Percentiles rank a stretch among this genome's conserved stretches.
Conservation (phyloP, 257 asterid species). For the Eucommia ulmoides region DNA sequence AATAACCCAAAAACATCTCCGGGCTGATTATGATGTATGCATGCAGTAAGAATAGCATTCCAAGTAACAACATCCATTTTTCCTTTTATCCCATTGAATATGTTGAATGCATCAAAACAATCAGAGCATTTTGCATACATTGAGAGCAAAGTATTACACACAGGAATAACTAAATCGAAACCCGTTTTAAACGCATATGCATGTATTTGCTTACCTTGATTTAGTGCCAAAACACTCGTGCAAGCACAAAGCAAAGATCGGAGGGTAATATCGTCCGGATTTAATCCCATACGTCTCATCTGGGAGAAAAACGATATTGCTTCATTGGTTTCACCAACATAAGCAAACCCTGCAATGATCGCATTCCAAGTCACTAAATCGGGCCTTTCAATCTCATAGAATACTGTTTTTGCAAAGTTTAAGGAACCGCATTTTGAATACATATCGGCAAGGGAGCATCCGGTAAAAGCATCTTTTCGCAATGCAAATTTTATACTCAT, state of each 20-base stretch:
- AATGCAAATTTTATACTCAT: slow-evolving; percentile 43
- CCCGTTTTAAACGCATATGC: slow-evolving; percentile 40
- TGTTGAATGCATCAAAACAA: slow-evolving; percentile 25
- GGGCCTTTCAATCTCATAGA: slow-evolving; percentile 37
- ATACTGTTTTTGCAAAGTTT: slow-evolving; percentile 43
- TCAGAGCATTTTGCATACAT: slow-evolving; percentile 60
- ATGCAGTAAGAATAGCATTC: slow-evolving; percentile 53
- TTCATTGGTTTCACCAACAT: slow-evolving; percentile 39
- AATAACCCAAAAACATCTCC: slow-evolving; percentile 40
- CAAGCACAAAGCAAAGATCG: slow-evolving; percentile 63
- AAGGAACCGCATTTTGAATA: slow-evolving; percentile 60
- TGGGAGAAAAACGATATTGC: slow-evolving; percentile 35
- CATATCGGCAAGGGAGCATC: slow-evolving; percentile 73
- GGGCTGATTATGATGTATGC: slow-evolving; percentile 30
- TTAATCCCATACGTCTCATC: slow-evolving; percentile 41
- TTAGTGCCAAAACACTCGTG: slow-evolving; percentile 19
- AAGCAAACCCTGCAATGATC: slow-evolving; percentile 45
- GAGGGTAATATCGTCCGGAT: slow-evolving; percentile 49
- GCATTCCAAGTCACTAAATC: slow-evolving; percentile 76
- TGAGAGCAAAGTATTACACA: slow-evolving; percentile 50
- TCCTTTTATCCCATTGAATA: slow-evolving; percentile 30
- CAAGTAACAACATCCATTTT: slow-evolving; percentile 65
- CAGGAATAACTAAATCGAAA: slow-evolving; percentile 33
- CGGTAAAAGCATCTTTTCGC: slow-evolving; percentile 34
- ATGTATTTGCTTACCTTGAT: slow-evolving; percentile 61